Conservation (phyloP, 176 grass and related monocot species). For the Hordeum vulgare region MorexV3_pseudomolecules_assembly NC_058523.1:541167695-541168194, state of each 20-base stretch:
- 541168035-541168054: neutral
- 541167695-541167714: slow-evolving; percentile 97
- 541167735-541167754: slow-evolving; percentile 97
- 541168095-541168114: neutral
- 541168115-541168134: neutral
- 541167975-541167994: neutral
- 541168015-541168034: neutral
- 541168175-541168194: neutral
- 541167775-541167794: slow-evolving; percentile 38
- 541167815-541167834: neutral
- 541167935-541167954: slow-evolving; percentile 98
- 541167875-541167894: slow-evolving; percentile 92
- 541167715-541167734: slow-evolving; percentile 92
- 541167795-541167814: neutral
- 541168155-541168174: neutral
- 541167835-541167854: neutral
- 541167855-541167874: neutral
- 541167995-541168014: neutral
- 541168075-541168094: neutral
- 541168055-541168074: neutral
- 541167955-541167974: slow-evolving; percentile 71
- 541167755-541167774: slow-evolving; percentile 99
- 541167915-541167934: slow-evolving; percentile 93
- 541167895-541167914: slow-evolving; percentile 96
- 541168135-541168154: neutral